Base-by-base conservation (phyloP, 768 basidiomycete species). In the Lactifluus piperatus region DNA sequence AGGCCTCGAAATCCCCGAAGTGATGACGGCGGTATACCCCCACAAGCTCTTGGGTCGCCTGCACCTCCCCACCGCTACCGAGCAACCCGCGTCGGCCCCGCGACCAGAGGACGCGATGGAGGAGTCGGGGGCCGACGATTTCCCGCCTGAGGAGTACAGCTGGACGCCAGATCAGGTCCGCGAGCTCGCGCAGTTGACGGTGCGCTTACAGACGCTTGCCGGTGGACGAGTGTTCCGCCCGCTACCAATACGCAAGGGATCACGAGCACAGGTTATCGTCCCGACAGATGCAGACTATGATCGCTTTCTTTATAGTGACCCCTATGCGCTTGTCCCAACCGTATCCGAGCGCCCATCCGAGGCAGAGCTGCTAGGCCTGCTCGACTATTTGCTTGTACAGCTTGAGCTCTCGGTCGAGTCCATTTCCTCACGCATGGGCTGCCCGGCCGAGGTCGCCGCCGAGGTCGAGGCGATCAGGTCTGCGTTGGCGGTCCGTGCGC, bases 1-100 rank as follows among this genome's bases (percentile, higher is more conserved):
- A 72, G 97, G 97, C 11, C 76, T 98, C 51, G 95, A 98, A 72
- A 78, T 90, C 1, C 91, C 93, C 1, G 95, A 97, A 72, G 78
- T 80, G 63, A 76, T 98, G 22, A 89, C 91, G n/a, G 70, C 86
- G 18, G 77, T 97, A 46, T 98, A 91, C 71, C 92, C 95, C 0
- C 75, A 71, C 26, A 79, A 81, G 4, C 75, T 98, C 37, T 79
- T 81, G 43, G 85, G 84, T 7, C 83, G 95, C 30, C 79, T 86
- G 59, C 68, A 67, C 63, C 0, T 62, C 64, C 0, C 65, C 51
- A 51, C 66, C 34, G 27, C 51, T 52, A 11, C 41, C 27, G 48
- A 36, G 36, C 45, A 54, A 29, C 22, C 43, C 58, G 32, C 36
- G 30, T 46, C 48, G 22, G 32, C 52, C 10, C 27, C 39, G 24